A percentile compares a stretch with the other conserved stretches of the same genome.
Conservation (phyloP, 495 filamentous ascomycete genomes). For the Pyronema domesticum region DNA sequence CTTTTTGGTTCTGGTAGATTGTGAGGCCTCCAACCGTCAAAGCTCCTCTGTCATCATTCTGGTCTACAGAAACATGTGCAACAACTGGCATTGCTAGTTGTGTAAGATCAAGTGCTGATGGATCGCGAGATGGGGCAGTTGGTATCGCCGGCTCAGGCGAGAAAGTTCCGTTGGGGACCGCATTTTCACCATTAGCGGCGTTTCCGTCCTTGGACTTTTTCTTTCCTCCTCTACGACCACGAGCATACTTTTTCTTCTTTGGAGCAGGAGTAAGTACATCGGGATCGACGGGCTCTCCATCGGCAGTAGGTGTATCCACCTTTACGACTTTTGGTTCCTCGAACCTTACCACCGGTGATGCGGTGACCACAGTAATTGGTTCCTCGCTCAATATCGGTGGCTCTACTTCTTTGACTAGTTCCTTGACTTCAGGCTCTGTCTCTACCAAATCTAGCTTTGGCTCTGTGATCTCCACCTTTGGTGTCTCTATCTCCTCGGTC, state of each 20-base stretch:
- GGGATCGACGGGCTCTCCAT: constrained; percentile 2
- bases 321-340: not conserved
- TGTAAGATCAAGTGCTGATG: too few species aligned
- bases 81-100: too few species aligned
- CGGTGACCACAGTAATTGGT: not conserved
- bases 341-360: not conserved
- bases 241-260: constrained; percentile 63
- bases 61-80: too few species aligned
- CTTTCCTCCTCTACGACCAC: constrained; percentile 65
- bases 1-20: not conserved
- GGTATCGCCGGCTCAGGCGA: too few species aligned
- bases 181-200: constrained; percentile 34
- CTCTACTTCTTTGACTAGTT: too few species aligned
- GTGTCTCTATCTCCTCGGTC: too few species aligned
- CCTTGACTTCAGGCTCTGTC: too few species aligned
- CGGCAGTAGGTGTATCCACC: not conserved
- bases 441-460: too few species aligned
- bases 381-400: too few species aligned
- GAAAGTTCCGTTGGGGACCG: constrained; percentile 28
- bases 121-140: too few species aligned
- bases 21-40: not conserved
- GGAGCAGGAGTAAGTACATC: constrained; percentile 25
- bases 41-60: constrained; percentile 46
- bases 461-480: too few species aligned
- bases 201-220: constrained; percentile 8